These are phyloP conservation scores for Pachysandra terminalis DNA, from an alignment of 164 flowering plant genomes.

Conservation along the genomic window DNA sequence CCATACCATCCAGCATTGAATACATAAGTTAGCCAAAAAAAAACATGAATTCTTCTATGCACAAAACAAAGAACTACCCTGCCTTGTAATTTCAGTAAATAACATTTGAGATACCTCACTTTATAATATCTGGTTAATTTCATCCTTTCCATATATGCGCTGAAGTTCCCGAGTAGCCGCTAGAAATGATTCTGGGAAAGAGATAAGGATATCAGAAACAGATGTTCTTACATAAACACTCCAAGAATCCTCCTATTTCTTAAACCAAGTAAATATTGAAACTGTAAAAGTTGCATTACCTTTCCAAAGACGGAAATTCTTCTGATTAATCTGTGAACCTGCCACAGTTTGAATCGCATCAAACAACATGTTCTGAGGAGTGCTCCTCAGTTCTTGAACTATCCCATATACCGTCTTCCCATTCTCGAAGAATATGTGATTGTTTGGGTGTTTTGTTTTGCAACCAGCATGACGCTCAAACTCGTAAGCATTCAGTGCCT, in stretches of 20 bases:
- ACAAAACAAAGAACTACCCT: conserved; percentile 19
- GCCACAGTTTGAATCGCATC: conserved; percentile 62
- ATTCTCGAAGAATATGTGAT: conserved; percentile 75
- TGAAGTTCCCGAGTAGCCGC: conserved; percentile 63
- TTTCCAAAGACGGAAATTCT: conserved; percentile 61
- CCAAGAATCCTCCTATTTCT: too few species aligned
- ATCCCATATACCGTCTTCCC: conserved; percentile 72
- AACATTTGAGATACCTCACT: neutral
- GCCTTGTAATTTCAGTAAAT: conserved; percentile 19
- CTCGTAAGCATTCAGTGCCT: conserved; percentile 72
- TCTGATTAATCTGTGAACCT: conserved; percentile 65
- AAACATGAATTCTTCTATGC: conserved; percentile 14
- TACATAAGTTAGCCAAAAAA: neutral
- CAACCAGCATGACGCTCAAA: conserved; percentile 78
- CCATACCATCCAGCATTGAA: neutral
- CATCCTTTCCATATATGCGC: conserved; percentile 55
- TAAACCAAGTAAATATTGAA: neutral
- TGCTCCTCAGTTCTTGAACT: conserved; percentile 70
- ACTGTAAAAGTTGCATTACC: conserved; percentile 38
- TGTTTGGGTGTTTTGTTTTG: conserved; percentile 83
- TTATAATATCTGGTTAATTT: conserved; percentile 22
- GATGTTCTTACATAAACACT: neutral
- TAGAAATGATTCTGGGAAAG: conserved; percentile 48
- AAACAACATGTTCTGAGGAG: conserved; percentile 55
- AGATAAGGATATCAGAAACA: too few species aligned